Base-by-base conservation (phyloP, 179 eudicot genomes). In the Gypsophila paniculata region DNA sequence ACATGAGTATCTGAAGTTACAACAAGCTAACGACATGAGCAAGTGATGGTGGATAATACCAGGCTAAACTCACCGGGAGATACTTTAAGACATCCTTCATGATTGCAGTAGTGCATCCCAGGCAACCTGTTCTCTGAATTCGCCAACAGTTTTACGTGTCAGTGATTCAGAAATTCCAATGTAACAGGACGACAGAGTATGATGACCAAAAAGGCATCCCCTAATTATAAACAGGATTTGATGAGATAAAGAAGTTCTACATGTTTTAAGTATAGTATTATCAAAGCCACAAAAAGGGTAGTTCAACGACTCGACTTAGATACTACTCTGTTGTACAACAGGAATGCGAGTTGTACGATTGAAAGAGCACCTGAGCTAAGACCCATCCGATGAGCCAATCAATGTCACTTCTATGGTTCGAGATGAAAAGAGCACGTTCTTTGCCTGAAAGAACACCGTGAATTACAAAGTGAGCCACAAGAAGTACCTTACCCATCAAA, bases 301-400 rank as follows among this genome's bases (percentile, higher is more conserved):
- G 25, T 44, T 26, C 36, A 21, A 26, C 29, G 61, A 57, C 26
- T 18, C 29, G 10, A 21, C 19, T 57, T 19, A 19, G 7, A 19
- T 21, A 57, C 61, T 19, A 60, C 0, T 11, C 36, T 11, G 55
- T 51, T 1, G 1, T 29, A 60, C 39, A 64, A 18, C 6, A 18
- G 26, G 0, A 10, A 64, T 8, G 9, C 11, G 32, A 22, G 38
- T 25, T 9, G 13, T 42, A 44, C 22, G 11, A 64, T 52, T 42
- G 26, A 52, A 70, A 36, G 49, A 53, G 53, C 49, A 88, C 92
- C 93, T 88, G 93, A 67, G 93, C 90, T 76, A 88, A 77, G 60
- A 86, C 81, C 90, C 88, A 88, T 71, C 93, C 93, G 60, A 88
- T 86, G 70, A 86, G 88, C 93, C 93, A 88, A 74, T 88, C 93